phyloP scores from a whole-genome alignment of 495 filamentous ascomycete genomes.

The Penicillium pulvis region DNA sequence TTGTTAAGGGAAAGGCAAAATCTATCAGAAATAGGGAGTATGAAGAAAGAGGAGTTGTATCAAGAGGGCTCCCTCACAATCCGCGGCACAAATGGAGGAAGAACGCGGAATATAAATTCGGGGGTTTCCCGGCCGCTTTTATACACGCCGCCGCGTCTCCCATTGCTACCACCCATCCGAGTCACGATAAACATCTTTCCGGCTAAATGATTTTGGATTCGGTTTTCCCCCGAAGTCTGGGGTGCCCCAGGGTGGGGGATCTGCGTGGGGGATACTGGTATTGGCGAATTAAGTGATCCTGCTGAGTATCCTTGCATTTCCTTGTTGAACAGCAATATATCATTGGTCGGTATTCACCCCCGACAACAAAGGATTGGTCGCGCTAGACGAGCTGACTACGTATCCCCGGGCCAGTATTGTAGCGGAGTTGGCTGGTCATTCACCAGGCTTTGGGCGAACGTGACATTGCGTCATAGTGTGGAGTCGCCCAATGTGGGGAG shows the following conservation, averaged over 20 bases:
- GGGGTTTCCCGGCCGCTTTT: neutral
- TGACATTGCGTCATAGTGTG: neutral
- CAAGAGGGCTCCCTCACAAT: neutral
- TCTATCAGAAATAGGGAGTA: neutral
- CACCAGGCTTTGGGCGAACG: neutral
- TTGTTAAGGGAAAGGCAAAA: neutral
- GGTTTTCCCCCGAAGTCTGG: constrained; percentile 12
- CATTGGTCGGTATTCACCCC: neutral
- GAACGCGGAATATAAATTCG: neutral
- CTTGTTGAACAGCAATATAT: neutral
- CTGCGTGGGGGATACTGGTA: neutral
- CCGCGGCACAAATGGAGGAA: neutral
- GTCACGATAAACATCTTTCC: neutral
- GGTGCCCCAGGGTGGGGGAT: constrained; percentile 1
- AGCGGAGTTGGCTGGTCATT: neutral
- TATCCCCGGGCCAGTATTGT: neutral
- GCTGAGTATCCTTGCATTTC: neutral
- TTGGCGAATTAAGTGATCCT: neutral
- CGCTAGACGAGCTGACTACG: neutral
- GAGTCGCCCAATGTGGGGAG: neutral
- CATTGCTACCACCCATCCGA: neutral
- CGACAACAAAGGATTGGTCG: neutral
- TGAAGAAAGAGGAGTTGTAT: neutral
- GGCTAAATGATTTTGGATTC: neutral
- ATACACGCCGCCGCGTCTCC: neutral